Evolutionary conservation across 2,329 filamentous ascomycete genomes (phyloP), one percentile per base, ranked within the genome.

Genomic region (Aspergillus fumigatiaffinis): DNA sequence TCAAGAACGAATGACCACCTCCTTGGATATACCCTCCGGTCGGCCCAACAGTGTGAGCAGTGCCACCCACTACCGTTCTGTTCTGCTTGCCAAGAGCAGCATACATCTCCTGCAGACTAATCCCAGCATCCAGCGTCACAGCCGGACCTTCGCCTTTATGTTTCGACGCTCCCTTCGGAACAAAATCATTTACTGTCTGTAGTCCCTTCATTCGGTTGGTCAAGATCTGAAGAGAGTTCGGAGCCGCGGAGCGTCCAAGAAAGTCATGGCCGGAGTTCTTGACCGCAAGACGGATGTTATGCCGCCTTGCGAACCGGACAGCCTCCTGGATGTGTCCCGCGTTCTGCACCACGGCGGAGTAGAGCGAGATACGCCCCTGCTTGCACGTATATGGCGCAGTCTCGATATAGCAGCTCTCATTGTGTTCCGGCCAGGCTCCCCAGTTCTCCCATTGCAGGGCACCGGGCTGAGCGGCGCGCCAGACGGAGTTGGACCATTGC

Each of bases 1-100:
- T 79, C 50, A 86, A 64, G 20, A 72, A 66, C 3, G 72, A 73
- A 35, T 77, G 73, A 9, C 77, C 77, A 23, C 76, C 77, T 10
- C 77, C 75, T 38, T 72, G 70, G 0, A 70, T 62, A 68, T 70
- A 78, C 0, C 76, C 76, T 1, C 74, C 74, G 23, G 57, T 57
- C 14, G 57, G 48, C 20, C 66, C 67, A 8, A 65, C 63, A 1
- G 61, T 63, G 10, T 51, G 28, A 29, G 57, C 60, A 5, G 49
- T 25, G 12, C 63, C 63, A 1, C 54, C 60, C 1, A 65, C 38
- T 1, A 50, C 51, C 0, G 51, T 52, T 9, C 35, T 53, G 3
- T 53, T 55, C 3, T 35, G 41, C 4, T n/a, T 23, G 17, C 46
- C 53, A 6, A 50, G 53, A 1, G 50, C 48, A 2, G 53, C 35